These are phyloP conservation scores for Mycena rebaudengoi DNA, from an alignment of 768 basidiomycete species.

Conservation along the genomic window DNA sequence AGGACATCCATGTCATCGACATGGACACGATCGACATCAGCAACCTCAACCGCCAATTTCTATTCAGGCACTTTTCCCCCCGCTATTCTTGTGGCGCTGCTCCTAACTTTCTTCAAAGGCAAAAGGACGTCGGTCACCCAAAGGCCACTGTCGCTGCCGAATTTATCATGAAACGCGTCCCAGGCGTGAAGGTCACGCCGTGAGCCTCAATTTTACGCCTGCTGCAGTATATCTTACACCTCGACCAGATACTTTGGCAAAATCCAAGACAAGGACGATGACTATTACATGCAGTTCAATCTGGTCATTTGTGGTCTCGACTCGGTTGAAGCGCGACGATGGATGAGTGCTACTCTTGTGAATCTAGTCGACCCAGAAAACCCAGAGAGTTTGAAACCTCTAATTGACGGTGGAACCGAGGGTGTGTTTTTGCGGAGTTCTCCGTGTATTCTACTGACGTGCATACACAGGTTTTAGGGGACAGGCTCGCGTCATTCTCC, in stretches of 20 bases:
- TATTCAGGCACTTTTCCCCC: slow-evolving; percentile 78
- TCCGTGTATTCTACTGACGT: background rate
- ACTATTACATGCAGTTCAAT: slow-evolving; percentile 97
- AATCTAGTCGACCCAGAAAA: slow-evolving; percentile 93
- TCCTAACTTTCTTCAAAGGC: slow-evolving; percentile 51
- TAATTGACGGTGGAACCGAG: slow-evolving; percentile 99
- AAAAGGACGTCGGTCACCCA: slow-evolving; percentile 90
- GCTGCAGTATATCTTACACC: background rate
- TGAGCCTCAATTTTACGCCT: slow-evolving; percentile 52
- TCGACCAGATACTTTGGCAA: slow-evolving; percentile 87
- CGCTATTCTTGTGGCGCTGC: background rate
- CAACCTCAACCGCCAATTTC: slow-evolving; percentile 97
- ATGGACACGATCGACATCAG: slow-evolving; percentile 99
- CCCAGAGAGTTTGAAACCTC: slow-evolving; percentile 92
- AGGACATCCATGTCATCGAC: slow-evolving; percentile 98
- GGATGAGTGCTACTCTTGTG: slow-evolving; percentile 98
- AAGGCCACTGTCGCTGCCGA: slow-evolving; percentile 96
- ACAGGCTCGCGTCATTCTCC: slow-evolving; percentile 96
- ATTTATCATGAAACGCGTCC: slow-evolving; percentile 96
- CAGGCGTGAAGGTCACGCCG: slow-evolving; percentile 97
- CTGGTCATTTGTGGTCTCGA: slow-evolving; percentile 97
- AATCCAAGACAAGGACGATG: slow-evolving; percentile 96
- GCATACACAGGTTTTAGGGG: slow-evolving; percentile 90
- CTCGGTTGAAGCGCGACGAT: slow-evolving; percentile 95
- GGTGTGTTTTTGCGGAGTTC: slow-evolving; percentile 54